Evolutionary conservation across 2,329 filamentous ascomycete species (phyloP), one percentile per base, ranked within the genome.

Genomic region (Exophiala bonariae): DNA sequence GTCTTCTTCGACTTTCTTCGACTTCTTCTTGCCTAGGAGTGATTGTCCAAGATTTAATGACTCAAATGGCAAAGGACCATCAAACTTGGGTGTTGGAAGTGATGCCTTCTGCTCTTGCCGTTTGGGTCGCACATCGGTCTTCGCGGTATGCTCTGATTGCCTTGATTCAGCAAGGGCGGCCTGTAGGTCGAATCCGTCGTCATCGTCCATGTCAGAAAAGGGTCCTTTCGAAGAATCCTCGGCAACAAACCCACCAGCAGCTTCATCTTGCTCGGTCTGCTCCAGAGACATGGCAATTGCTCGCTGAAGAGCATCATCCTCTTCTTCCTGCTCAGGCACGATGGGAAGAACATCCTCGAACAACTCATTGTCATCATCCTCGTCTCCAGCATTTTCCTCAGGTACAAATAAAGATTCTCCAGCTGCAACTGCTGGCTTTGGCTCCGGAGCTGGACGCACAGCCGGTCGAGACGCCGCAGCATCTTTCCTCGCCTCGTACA

Each of bases 51-150:
- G 76, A 61, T 89, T 78, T 5, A 85, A 70, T 41, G 78, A 92
- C 58, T 96, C 90, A 61, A 99, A 99, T 0, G 93, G 93, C 4
- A 99, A 68, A 0, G 91, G 89, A 0, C 92, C 92, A 55, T 81
- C 81, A 61, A 95, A 87, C 35, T 52, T 47, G 5, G 53, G 45
- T 18, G 42, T 28, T 26, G 49, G 23, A 22, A 45, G 34, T 13
- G 14, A n/a, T 13, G 34, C 10, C 11, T 39, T 46, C 14, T 41
- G 22, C 17, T 19, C 4, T 39, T 46, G 45, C 3, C 81, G 75
- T 57, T 82, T 81, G 28, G 78, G 73, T 40, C 80, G 82, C 14
- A 57, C 44, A 42, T 58, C 61, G 47, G 55, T 65, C 62, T 61
- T 52, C 11, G 55, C 58, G 22, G 55, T 57, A 32, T 76, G 76